Conservation (phyloP, 441 rosid species). For the Pelargonium citronellum region DNA sequence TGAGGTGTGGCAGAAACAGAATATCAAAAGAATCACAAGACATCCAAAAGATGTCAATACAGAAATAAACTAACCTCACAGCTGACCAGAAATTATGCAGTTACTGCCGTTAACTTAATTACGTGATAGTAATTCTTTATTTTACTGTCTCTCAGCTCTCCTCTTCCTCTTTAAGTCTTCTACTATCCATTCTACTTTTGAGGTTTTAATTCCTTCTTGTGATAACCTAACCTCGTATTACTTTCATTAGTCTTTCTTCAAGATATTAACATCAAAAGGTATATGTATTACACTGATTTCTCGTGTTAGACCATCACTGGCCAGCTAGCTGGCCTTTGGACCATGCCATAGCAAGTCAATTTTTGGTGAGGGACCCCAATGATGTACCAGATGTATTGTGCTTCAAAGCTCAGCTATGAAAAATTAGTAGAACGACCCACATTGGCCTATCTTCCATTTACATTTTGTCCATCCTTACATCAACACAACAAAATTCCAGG, state of each 20-base stretch:
- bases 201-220: neutral
- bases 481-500: neutral
- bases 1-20: neutral
- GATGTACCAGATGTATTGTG: neutral
- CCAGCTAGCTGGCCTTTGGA: neutral
- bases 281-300: neutral
- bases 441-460: conserved; percentile 7
- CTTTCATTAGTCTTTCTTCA: neutral
- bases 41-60: neutral
- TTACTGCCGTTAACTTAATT: neutral
- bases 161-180: neutral
- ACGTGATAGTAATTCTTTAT: neutral
- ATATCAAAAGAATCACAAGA: neutral
- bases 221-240: neutral
- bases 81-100: neutral
- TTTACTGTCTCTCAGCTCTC: neutral
- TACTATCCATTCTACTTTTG: neutral
- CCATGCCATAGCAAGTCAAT: conserved; percentile 7
- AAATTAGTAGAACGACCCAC: neutral
- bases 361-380: neutral
- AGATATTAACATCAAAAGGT: neutral
- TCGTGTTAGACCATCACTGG: conserved; percentile 5
- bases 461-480: neutral
- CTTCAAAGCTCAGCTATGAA: neutral
- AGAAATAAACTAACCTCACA: neutral